Evolutionary conservation across 257 asterid species (phyloP).

Genomic region (Solanum pinnatisectum): DNA sequence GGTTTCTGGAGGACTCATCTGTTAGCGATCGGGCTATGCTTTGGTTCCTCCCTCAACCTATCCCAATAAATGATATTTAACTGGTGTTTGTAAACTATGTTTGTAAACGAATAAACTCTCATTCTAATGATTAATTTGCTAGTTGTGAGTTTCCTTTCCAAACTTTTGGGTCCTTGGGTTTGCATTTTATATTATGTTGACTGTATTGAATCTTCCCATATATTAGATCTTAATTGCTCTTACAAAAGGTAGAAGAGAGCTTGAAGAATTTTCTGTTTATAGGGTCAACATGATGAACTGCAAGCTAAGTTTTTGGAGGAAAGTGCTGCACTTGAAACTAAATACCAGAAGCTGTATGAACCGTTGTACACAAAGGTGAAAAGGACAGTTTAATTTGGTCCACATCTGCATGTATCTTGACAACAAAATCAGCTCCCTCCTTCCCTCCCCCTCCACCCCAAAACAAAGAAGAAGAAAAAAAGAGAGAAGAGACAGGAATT

Average conservation of each 20-base stretch:
- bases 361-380: slow-evolving; percentile 53
- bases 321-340: slow-evolving; percentile 73
- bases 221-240: not conserved
- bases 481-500: not conserved
- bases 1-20: not conserved
- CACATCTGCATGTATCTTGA: not conserved
- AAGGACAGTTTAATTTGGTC: not conserved
- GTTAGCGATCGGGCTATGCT: not conserved
- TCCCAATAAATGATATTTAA: not conserved
- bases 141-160: not conserved
- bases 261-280: slow-evolving; percentile 8
- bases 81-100: not conserved
- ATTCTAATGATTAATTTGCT: not conserved
- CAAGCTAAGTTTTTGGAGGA: slow-evolving; percentile 71
- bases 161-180: not conserved
- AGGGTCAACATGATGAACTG: slow-evolving; percentile 66
- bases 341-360: slow-evolving; percentile 62
- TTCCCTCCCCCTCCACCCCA: not conserved
- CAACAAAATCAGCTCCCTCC: not conserved
- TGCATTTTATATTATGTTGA: not conserved
- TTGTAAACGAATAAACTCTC: not conserved
- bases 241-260: not conserved
- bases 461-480: not conserved
- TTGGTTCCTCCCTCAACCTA: not conserved
- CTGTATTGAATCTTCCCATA: not conserved